Percentiles rank a stretch among this genome's conserved stretches.
Conservation (phyloP, 1,139 yeast species). For the Diutina neorugosa region DNA sequence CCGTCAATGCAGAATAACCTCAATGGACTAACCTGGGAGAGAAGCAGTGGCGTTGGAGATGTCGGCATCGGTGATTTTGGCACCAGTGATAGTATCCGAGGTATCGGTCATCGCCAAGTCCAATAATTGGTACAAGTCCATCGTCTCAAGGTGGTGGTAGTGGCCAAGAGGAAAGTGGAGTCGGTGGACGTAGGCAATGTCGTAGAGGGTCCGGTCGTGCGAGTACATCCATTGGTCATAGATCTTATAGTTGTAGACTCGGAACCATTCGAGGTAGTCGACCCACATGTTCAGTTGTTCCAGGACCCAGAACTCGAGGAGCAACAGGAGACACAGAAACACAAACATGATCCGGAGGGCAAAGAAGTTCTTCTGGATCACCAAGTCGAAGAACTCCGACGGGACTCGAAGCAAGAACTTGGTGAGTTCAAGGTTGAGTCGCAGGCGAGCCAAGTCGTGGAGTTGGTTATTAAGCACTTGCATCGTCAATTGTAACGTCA, state of each 20-base stretch:
- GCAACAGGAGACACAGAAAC: constrained; percentile 12
- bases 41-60: too few species aligned
- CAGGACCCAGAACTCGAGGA: constrained; percentile 14
- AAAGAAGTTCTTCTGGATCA: constrained; percentile 13
- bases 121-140: background rate
- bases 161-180: background rate
- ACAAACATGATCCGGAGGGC: constrained; percentile 17
- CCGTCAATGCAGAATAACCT: too few species aligned
- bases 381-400: constrained; percentile 11
- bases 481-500: constrained; percentile 9
- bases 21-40: too few species aligned
- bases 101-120: background rate
- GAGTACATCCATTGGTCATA: constrained; percentile 29
- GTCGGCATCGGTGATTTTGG: too few species aligned
- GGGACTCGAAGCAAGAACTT: constrained; percentile 17
- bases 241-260: constrained; percentile 8
- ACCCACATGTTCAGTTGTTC: constrained; percentile 15
- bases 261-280: constrained; percentile 18
- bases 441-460: constrained; percentile 9
- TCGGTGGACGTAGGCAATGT: background rate
- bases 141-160: background rate
- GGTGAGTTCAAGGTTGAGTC: constrained; percentile 18
- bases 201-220: constrained; percentile 9
- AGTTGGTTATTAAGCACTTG: constrained; percentile 10
- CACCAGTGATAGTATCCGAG: background rate